Conservation (phyloP, 176 grass and related monocot genomes). For the Eremochloa ophiuroides region DNA sequence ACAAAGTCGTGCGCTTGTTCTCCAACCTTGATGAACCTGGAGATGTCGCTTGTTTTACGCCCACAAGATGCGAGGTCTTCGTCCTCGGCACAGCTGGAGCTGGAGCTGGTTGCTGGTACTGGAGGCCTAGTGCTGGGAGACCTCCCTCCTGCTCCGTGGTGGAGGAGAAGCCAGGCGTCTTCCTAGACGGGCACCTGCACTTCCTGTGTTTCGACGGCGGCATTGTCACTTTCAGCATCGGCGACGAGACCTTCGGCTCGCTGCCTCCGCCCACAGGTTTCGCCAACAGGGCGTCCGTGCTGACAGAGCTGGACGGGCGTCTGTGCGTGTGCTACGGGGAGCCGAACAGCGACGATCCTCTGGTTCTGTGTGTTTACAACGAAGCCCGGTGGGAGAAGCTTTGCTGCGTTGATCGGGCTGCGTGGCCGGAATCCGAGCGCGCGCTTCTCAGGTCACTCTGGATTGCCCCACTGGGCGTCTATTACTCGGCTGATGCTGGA, state of each 20-base stretch:
- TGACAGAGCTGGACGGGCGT: constrained; percentile 4
- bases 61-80: constrained; percentile 3
- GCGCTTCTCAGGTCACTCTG: not conserved
- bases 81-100: not conserved
- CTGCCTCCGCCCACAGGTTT: not conserved
- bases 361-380: not conserved
- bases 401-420: not conserved
- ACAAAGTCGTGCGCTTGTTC: constrained; percentile 12
- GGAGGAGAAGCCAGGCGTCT: not conserved
- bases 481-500: not conserved
- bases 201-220: not conserved
- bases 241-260: constrained; percentile 12
- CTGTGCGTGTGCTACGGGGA: constrained; percentile 2
- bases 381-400: constrained; percentile 16
- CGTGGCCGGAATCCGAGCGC: not conserved
- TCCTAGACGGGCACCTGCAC: constrained; percentile 9
- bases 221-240: constrained; percentile 13
- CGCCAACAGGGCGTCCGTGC: no score
- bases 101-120: no score
- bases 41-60: not conserved
- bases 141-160: not conserved
- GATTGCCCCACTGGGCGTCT: not conserved
- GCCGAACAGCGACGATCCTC: not conserved
- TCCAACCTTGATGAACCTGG: not conserved
- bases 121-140: not conserved